Percentiles rank a stretch among this genome's conserved stretches.
These are phyloP conservation scores for Penicillium riverlandense DNA, from an alignment of 495 filamentous ascomycete genomes.

Conservation along the genomic window DNA sequence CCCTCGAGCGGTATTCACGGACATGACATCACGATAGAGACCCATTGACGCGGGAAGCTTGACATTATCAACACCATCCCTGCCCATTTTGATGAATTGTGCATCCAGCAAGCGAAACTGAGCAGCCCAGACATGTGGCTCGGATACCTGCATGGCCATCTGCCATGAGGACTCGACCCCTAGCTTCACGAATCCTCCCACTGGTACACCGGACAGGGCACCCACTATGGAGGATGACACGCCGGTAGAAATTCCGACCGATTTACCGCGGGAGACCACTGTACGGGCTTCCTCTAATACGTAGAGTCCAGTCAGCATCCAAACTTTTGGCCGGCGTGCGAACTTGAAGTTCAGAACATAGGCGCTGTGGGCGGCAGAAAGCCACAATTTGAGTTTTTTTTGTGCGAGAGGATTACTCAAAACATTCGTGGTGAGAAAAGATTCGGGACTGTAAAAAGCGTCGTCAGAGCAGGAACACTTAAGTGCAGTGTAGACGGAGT, in stretches of 20 bases:
- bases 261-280: constrained; percentile 9
- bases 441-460: constrained; percentile 9
- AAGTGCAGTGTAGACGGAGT: background rate
- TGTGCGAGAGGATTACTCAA: constrained; percentile 9
- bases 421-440: constrained; percentile 11
- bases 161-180: constrained; percentile 15
- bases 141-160: constrained; percentile 17
- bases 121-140: constrained; percentile 23
- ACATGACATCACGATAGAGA: constrained; percentile 20
- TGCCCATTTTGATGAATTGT: constrained; percentile 11
- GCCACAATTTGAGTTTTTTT: constrained; percentile 17
- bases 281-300: constrained; percentile 12
- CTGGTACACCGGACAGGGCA: constrained; percentile 13
- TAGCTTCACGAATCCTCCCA: constrained; percentile 17
- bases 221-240: constrained; percentile 14
- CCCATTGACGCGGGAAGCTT: constrained; percentile 11
- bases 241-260: constrained; percentile 9
- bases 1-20: constrained; percentile 7
- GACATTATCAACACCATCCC: constrained; percentile 5
- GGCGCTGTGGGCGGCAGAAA: constrained; percentile 15
- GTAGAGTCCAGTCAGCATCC: constrained; percentile 18
- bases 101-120: constrained; percentile 19
- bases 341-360: constrained; percentile 19
- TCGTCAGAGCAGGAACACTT: background rate
- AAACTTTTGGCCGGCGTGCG: constrained; percentile 20